Evolutionary conservation across 345 rosid species (phyloP), one percentile per base, ranked within the genome.

Genomic region (Hevea brasiliensis): DNA sequence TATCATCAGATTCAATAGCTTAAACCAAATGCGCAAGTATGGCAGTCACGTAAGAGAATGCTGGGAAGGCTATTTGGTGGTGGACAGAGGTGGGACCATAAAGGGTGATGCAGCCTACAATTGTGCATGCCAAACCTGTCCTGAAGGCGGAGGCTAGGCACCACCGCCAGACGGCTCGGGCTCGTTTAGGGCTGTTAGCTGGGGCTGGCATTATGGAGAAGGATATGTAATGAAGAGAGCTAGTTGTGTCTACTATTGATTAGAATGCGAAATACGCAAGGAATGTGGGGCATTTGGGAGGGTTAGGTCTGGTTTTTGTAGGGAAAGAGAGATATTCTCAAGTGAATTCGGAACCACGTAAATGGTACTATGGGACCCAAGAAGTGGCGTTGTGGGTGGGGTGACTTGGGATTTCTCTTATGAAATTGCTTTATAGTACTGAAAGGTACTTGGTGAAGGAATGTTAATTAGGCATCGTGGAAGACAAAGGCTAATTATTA

Each of bases 1-100:
- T n/a, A n/a, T n/a, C n/a, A n/a, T n/a, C n/a, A n/a, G n/a, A n/a
- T n/a, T n/a, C n/a, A n/a, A n/a, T n/a, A n/a, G n/a, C n/a, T n/a
- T n/a, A n/a, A n/a, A n/a, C n/a, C n/a, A n/a, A n/a, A n/a, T n/a
- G n/a, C n/a, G n/a, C n/a, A n/a, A 92, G 88, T 51, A 92, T 81
- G 40, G 76, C 87, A 0, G 89, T 78, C 53, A 92, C 97, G 75
- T 92, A 94, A 62, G 97, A 86, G 67, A 92, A 94, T 23, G 98
- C 90, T 0, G 98, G 97, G 71, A 92, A 85, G 35, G 89, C 83
- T 8, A 88, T 81, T 50, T 77, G 81, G 55, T 74, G 82, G 37
- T 17, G 78, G 74, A 94, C 8, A 51, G 82, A 70, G 5, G 78
- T 27, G 0, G 97, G 97, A 11, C 97, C 94, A 68, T 88, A 87